These are phyloP conservation scores for Kokia cookei DNA, from an alignment of 441 rosid species.

Conservation along the genomic window DNA sequence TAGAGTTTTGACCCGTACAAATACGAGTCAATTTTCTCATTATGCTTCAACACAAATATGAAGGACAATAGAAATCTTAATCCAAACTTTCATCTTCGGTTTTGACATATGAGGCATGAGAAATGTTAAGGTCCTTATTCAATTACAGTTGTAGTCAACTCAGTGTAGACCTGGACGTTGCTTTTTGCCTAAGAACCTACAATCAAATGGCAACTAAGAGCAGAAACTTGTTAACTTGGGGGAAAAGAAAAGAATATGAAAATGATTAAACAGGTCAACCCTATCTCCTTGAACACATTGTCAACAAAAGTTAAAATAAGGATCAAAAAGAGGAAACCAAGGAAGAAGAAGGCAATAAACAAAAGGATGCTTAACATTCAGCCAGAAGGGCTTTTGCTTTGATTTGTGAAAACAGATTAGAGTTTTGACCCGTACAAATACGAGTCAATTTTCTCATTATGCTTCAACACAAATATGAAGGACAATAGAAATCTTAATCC, in stretches of 20 bases:
- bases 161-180: slow-evolving; percentile 88
- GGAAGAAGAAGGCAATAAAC: neutral
- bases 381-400: neutral
- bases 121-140: slow-evolving; percentile 9
- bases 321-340: neutral
- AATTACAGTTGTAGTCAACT: slow-evolving; percentile 75
- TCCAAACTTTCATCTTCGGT: neutral
- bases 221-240: slow-evolving; percentile 10
- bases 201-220: slow-evolving; percentile 53
- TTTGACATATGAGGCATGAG: neutral
- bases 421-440: neutral
- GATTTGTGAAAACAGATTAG: neutral
- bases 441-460: neutral
- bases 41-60: neutral
- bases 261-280: slow-evolving; percentile 48
- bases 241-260: neutral
- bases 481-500: neutral
- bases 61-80: neutral
- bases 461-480: neutral
- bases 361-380: neutral
- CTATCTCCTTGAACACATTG: slow-evolving; percentile 92
- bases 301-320: slow-evolving; percentile 50
- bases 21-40: neutral
- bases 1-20: neutral
- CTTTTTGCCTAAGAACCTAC: slow-evolving; percentile 93